Conservation (phyloP, 2,329 filamentous ascomycete species). For the Pseudopyrenochaeta lycopersici region DNA sequence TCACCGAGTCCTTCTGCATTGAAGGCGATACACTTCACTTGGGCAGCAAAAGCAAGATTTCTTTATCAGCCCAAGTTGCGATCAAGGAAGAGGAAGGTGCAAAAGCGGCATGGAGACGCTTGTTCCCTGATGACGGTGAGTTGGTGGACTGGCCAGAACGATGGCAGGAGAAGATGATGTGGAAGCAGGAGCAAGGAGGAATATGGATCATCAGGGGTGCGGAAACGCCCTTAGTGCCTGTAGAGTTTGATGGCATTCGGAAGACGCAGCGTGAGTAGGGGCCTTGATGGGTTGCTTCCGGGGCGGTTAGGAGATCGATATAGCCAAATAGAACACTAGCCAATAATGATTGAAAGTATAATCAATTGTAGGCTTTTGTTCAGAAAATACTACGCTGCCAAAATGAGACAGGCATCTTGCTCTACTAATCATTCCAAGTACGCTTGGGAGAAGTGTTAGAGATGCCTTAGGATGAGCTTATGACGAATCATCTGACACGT, state of each 20-base stretch:
- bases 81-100: neutral
- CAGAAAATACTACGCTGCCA: neutral
- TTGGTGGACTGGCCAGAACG: too few relatives aligned
- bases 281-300: too few relatives aligned
- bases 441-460: neutral
- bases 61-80: too few relatives aligned
- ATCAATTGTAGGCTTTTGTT: neutral
- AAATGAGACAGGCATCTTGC: neutral
- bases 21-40: too few relatives aligned
- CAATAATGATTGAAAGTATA: neutral
- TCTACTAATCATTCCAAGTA: neutral
- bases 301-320: too few relatives aligned
- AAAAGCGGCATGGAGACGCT: neutral
- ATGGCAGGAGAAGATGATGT: constrained; percentile 6
- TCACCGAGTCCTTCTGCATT: too few relatives aligned
- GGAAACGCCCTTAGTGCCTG: too few relatives aligned
- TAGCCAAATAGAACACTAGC: too few relatives aligned
- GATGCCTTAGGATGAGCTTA: neutral
- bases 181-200: neutral
- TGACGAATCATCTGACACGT: neutral
- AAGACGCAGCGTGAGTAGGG: too few relatives aligned
- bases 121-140: neutral
- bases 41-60: neutral
- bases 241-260: too few relatives aligned
- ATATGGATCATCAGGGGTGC: neutral